These are phyloP conservation scores for Trifolium dubium DNA, from an alignment of 306 rosid genomes.

Conservation along the genomic window DNA sequence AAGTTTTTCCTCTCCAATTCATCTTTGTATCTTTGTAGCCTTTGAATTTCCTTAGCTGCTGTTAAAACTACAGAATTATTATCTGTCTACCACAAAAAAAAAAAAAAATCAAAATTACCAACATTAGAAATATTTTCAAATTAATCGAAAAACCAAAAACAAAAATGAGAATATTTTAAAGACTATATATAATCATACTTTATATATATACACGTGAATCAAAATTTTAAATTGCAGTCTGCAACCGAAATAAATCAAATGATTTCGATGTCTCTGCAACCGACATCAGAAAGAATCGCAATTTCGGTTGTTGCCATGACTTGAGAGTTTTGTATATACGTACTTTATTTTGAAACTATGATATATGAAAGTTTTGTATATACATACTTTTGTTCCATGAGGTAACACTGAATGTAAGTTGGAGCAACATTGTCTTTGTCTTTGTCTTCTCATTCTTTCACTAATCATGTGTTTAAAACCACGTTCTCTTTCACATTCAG, in stretches of 20 bases:
- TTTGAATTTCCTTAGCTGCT: slow-evolving; percentile 55
- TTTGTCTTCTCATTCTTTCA: slow-evolving; percentile 79
- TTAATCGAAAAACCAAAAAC: neutral
- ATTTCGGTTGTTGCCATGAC: neutral
- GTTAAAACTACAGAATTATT: slow-evolving; percentile 64
- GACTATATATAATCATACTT: neutral
- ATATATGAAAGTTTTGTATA: neutral
- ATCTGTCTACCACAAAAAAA: slow-evolving; percentile 54
- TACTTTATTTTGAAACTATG: neutral
- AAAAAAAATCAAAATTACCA: neutral
- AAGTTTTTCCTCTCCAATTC: slow-evolving; percentile 48
- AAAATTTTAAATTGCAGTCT: neutral
- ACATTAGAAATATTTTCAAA: neutral
- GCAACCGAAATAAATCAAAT: neutral
- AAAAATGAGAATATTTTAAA: neutral
- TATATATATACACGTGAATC: neutral
- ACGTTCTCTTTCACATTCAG: slow-evolving; percentile 50
- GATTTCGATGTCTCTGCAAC: neutral
- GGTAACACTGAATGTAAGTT: slow-evolving; percentile 69
- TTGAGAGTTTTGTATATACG: too few species aligned
- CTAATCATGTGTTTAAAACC: slow-evolving; percentile 66
- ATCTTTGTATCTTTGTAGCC: slow-evolving; percentile 48
- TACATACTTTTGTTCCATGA: slow-evolving; percentile 64
- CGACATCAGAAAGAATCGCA: neutral
- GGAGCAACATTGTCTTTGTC: slow-evolving; percentile 57